These are phyloP conservation scores for Lentinula boryana DNA, from an alignment of 768 basidiomycete genomes.

Conservation along the genomic window DNA sequence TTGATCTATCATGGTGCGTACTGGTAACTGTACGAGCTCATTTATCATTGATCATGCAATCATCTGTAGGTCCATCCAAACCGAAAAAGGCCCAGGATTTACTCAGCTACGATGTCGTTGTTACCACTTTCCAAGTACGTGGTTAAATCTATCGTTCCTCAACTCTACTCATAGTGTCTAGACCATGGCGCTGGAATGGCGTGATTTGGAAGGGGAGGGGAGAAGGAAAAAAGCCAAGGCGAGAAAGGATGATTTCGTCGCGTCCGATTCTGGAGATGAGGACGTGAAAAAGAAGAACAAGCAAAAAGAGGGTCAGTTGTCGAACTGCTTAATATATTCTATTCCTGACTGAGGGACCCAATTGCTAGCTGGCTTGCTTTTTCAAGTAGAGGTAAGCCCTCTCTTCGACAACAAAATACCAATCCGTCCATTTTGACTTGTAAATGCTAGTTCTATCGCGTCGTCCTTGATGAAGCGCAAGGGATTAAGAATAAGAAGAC, in stretches of 20 bases:
- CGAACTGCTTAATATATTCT: background rate
- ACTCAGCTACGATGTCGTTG: slow-evolving; percentile 51
- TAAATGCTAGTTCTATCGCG: slow-evolving; percentile 39
- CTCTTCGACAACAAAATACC: background rate
- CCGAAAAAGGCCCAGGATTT: slow-evolving; percentile 42
- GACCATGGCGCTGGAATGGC: slow-evolving; percentile 59
- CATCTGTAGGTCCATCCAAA: slow-evolving; percentile 36
- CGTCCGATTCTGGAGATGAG: slow-evolving; percentile 27
- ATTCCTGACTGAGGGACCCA: background rate
- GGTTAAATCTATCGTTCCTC: background rate
- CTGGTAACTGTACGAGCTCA: background rate
- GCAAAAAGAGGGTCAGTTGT: slow-evolving; percentile 25
- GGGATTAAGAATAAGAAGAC: slow-evolving; percentile 45
- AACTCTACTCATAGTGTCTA: slow-evolving; percentile 13
- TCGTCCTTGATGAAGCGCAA: slow-evolving; percentile 55
- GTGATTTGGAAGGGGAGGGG: slow-evolving; percentile 44
- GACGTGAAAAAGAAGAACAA: slow-evolving; percentile 20
- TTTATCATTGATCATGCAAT: slow-evolving; percentile 5
- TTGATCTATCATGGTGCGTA: slow-evolving; percentile 56
- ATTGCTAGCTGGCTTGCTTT: slow-evolving; percentile 37
- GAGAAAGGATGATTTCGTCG: slow-evolving; percentile 26
- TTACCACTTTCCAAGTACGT: slow-evolving; percentile 48
- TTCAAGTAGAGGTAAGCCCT: slow-evolving; percentile 38
- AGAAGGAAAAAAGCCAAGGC: slow-evolving; percentile 32
- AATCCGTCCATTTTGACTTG: background rate